A percentile compares a stretch with the other conserved stretches of the same genome.
Conservation (phyloP, 208 protist species). For the Wallacemonas sp. region DNA sequence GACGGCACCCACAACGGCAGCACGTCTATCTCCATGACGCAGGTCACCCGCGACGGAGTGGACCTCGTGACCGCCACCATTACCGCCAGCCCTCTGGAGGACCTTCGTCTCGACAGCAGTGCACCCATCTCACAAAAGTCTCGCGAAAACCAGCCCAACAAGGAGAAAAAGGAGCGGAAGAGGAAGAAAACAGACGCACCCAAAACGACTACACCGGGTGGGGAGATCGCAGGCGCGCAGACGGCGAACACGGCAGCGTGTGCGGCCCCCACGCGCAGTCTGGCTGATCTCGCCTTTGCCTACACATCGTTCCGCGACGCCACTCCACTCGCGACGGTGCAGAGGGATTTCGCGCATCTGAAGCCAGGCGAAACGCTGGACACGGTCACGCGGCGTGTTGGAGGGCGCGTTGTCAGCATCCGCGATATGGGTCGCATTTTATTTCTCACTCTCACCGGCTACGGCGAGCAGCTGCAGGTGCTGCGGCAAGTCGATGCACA, state of each 20-base stretch:
- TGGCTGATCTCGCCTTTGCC: constrained; percentile 39
- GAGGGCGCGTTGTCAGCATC: constrained; percentile 65
- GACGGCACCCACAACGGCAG: not conserved
- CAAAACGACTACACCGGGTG: not conserved
- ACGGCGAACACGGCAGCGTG: not conserved
- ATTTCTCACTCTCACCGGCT: constrained; percentile 73
- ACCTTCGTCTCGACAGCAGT: not conserved
- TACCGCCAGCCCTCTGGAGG: not conserved
- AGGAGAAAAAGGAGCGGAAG: not conserved
- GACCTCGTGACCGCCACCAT: not conserved
- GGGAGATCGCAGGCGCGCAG: no score
- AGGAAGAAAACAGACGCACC: not conserved
- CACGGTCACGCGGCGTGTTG: constrained; percentile 36
- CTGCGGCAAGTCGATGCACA: constrained; percentile 48
- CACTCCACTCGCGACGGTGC: constrained; percentile 45
- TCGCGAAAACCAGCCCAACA: not conserved
- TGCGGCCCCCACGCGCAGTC: constrained; percentile 19
- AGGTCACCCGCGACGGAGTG: constrained; percentile 1
- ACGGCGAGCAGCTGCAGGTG: constrained; percentile 68
- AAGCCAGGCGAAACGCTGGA: constrained; percentile 19
- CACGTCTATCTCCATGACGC: constrained; percentile 4
- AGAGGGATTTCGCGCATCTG: constrained; percentile 37
- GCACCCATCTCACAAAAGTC: no score
- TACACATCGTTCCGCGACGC: constrained; percentile 68
- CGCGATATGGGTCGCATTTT: constrained; percentile 86